Evolutionary conservation across 192 early-diverging fungal genomes (phyloP), one percentile per base, ranked within the genome.

Genomic region (Oehlia diaphana): DNA sequence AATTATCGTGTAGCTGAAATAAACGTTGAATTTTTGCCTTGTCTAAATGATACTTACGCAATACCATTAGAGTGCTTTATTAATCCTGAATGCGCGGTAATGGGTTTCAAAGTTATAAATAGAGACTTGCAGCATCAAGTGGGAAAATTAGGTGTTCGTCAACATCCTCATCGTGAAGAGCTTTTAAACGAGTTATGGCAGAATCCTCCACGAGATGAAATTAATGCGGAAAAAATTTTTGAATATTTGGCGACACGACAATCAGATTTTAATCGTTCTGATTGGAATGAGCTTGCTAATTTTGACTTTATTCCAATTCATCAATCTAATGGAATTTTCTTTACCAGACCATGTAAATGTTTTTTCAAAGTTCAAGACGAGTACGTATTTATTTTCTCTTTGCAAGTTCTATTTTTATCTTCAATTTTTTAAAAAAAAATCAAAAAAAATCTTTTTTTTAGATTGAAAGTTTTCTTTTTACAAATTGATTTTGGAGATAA

Each of bases 41-140:
- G 88, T 50, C 21, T 16, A 0, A 76, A 82, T 4, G 79, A 81
- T 19, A 67, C 72, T 9, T 84, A 93, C 47, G 84, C 83, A 4
- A 82, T 78, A 4, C 95, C 95, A 2, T 78, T 61, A 12, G 89
- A 92, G 10, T 93, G 93, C 69, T 96, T 86, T 77, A 83, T 84
- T 6, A 91, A 92, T 74, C 84, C 89, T 8, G 85, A 84, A 3
- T 88, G 88, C 37, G 79, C 85, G 28, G 76, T 96, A 0, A 82
- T 97, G 80, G 92, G 88, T 0, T 95, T 94, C 69, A 78, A 86
- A 12, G 88, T 94, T 42, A 74, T 96, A 9, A 85, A 89, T 53
- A 75, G 82, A 39, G 87, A 91, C 31, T 79, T 92, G 19, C 67
- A 81, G 1, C n/a, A 77, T 9, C 82, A 90, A 42, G 86, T 87